Conservation (phyloP, 1,284 basidiomycete species). For the Apiotrichum veenhuisii region DNA sequence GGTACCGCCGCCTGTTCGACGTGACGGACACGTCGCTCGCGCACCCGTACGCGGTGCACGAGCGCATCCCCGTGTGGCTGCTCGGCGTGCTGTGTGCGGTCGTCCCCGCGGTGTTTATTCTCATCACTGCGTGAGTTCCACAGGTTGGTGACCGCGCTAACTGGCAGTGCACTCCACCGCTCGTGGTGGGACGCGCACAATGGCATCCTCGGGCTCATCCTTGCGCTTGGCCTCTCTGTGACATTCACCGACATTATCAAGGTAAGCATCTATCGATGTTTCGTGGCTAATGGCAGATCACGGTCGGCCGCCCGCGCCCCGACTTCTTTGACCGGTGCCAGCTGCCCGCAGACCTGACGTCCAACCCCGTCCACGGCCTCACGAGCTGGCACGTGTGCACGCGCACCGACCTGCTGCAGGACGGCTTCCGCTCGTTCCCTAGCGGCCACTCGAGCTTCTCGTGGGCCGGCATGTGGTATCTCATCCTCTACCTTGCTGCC, state of each 20-base stretch:
- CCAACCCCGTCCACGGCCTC: constrained; percentile 67
- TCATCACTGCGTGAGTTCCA: constrained; percentile 57
- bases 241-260: constrained; percentile 81
- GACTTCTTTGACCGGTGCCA: constrained; percentile 81
- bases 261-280: constrained; percentile 20
- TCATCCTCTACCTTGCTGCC: constrained; percentile 53
- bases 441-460: constrained; percentile 77
- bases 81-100: constrained; percentile 66
- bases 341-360: constrained; percentile 60
- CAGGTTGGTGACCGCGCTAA: not conserved
- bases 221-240: constrained; percentile 46
- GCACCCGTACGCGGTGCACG: constrained; percentile 70
- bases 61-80: constrained; percentile 74
- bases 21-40: constrained; percentile 67
- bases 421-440: constrained; percentile 90
- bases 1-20: constrained; percentile 78
- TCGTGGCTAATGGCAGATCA: constrained; percentile 34
- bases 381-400: constrained; percentile 75
- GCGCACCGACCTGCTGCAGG: constrained; percentile 64
- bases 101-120: constrained; percentile 66
- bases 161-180: constrained; percentile 56
- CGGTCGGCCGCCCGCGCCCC: constrained; percentile 83
- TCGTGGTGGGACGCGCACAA: constrained; percentile 87
- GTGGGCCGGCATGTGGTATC: constrained; percentile 48
- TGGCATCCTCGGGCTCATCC: constrained; percentile 61